Evolutionary conservation across 139 green algal genomes (phyloP).

Genomic region (Tetradesmus lagerheimii): DNA sequence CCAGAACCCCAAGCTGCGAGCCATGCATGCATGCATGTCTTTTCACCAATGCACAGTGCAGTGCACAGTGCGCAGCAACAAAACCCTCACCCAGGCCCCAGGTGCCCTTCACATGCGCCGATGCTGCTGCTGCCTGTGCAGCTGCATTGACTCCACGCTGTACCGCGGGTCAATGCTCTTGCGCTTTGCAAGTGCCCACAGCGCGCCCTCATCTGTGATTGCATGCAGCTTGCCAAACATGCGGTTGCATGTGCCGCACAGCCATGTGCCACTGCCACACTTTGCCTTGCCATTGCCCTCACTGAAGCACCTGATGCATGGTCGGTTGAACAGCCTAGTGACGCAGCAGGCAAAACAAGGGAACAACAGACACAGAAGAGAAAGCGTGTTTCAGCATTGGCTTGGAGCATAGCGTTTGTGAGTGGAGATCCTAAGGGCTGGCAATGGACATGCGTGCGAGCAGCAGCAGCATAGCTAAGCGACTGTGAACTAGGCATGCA

Average conservation of each 20-base stretch:
- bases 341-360: neutral
- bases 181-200: neutral
- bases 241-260: neutral
- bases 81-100: neutral
- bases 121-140: neutral
- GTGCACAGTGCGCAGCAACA: no score
- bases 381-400: no score
- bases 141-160: neutral
- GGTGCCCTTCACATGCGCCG: neutral
- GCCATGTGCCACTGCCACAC: neutral
- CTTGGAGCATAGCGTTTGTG: no score
- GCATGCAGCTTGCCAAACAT: neutral
- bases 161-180: neutral
- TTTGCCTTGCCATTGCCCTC: neutral
- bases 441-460: no score
- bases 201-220: neutral
- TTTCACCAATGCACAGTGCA: no score
- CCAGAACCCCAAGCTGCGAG: no score
- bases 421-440: no score
- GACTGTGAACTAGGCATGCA: no score
- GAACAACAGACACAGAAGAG: neutral
- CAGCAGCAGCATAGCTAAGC: no score
- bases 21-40: no score
- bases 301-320: neutral
- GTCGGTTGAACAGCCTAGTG: neutral